Evolutionary conservation across 768 basidiomycete genomes (phyloP), one percentile per base, ranked within the genome.

Genomic region (Tylopilus plumbeoviolaceoides): DNA sequence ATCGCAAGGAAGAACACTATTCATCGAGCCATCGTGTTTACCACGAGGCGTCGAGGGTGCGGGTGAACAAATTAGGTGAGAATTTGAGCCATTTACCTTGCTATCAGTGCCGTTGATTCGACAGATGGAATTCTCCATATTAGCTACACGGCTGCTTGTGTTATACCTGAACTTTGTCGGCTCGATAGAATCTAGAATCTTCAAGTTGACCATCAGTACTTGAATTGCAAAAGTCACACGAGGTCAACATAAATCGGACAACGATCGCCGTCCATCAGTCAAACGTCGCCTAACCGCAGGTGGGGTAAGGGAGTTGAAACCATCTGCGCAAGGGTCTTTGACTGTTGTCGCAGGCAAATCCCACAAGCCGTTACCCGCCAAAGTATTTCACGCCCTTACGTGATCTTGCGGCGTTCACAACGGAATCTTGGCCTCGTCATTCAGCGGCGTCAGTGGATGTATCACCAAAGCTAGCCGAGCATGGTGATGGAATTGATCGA

Each of bases 21-120:
- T 56, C 44, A 66, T 59, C 58, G 43, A 43, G 51, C 43, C 67
- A 68, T 58, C 67, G 68, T 68, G 67, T 65, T 59, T 44, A 59
- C 65, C 68, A 69, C 57, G 67, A 70, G 68, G 67, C 36, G 48
- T 21, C 41, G 51, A 56, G 57, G 56, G 55, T 56, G 48, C 43
- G 56, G 48, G 45, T 30, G 55, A 51, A 48, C 44, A 44, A 55
- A 55, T 65, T 31, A 57, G 47, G 51, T 31, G 44, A 61, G 52
- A 53, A 47, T 50, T 41, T 42, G 31, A 33, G n/a, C 41, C 14
- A 43, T 54, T 53, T 56, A 48, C 50, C 57, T 58, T 51, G 57
- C 51, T 56, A 21, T 50, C 35, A 39, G 36, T 48, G 60, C 48
- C 53, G 53, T 33, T 30, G 52, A 53, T 50, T 31, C 46, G 38